Evolutionary conservation across 345 rosid species (phyloP), one percentile per base, ranked within the genome.

Genomic region (Euclidium syriacum): DNA sequence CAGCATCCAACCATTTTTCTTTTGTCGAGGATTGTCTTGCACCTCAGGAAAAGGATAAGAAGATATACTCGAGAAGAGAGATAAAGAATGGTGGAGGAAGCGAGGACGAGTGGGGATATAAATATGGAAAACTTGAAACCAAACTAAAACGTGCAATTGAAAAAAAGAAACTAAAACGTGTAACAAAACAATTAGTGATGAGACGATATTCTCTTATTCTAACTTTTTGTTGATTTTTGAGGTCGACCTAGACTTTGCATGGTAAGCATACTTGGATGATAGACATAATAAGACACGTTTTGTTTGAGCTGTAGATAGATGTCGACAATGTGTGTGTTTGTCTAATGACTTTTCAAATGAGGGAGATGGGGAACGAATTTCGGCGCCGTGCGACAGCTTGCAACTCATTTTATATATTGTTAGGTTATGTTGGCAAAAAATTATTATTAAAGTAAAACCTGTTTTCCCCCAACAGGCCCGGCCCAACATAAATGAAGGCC

Each of bases 1-100:
- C 98, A 91, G 29, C 75, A 18, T 64, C 61, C 17, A 58, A 39
- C 66, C 75, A 72, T 72, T 48, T 39, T 52, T 19, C 9, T 20
- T 57, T 40, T 39, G 33, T 44, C n/a, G n/a, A n/a, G 27, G 48
- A 48, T 33, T 23, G 5, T 15, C 33, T 15, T 29, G 22, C 12
- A 35, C n/a, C 19, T 46, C 6, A 4, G 3, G 14, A 5, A 15
- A 26, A 35, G 7, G 23, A 23, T 11, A 51, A 29, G 50, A 29
- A 50, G 18, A 53, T n/a, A 11, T 10, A n/a, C n/a, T n/a, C n/a
- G n/a, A n/a, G n/a, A 20, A 47, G 24, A 2, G 14, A 19, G 36
- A 36, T 3, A 26, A 22, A 20, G 52, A 14, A 61, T 62, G 64
- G 18, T 69, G 26, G 18, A 43, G 15, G 32, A 69, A 34, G 40